Conservation (phyloP, 73 alveolate genomes). For the Paramecium sonneborni region DNA sequence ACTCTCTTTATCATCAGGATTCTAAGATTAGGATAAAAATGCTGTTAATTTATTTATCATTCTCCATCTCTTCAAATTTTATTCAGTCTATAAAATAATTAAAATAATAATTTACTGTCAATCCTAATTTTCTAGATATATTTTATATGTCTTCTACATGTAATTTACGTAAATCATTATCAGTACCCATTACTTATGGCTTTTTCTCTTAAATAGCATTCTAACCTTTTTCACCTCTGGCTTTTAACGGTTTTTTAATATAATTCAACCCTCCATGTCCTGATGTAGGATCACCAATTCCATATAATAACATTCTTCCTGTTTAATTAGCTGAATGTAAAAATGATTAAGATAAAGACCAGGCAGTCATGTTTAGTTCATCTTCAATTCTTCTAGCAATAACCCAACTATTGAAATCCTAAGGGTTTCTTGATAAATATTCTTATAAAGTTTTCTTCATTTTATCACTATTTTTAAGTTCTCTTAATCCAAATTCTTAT, state of each 20-base stretch:
- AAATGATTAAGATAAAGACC: constrained; percentile 92
- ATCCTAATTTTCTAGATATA: constrained; percentile 70
- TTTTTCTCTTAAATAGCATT: constrained; percentile 76
- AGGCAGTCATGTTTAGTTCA: constrained; percentile 95
- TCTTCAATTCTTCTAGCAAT: constrained; percentile 94
- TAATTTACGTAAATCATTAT: constrained; percentile 94
- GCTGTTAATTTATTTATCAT: constrained; percentile 9
- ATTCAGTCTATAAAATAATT: not conserved
- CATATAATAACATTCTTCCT: constrained; percentile 95
- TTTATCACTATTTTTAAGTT: constrained; percentile 92
- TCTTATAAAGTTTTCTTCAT: constrained; percentile 89
- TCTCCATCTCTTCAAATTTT: constrained; percentile 7
- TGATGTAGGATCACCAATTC: constrained; percentile 97
- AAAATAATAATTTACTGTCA: constrained; percentile 59
- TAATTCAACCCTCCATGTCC: constrained; percentile 97
- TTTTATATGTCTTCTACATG: constrained; percentile 84
- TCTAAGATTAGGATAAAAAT: not conserved
- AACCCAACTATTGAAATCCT: constrained; percentile 47
- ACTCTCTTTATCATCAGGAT: constrained; percentile 43
- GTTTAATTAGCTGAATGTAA: constrained; percentile 78
- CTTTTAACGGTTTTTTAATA: constrained; percentile 91
- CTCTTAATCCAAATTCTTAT: constrained; percentile 82
- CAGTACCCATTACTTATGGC: constrained; percentile 92
- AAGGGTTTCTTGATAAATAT: constrained; percentile 80
- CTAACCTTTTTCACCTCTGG: constrained; percentile 67